Evolutionary conservation across 2,329 filamentous ascomycete species (phyloP).

Genomic region (Fonsecaea nubica): DNA sequence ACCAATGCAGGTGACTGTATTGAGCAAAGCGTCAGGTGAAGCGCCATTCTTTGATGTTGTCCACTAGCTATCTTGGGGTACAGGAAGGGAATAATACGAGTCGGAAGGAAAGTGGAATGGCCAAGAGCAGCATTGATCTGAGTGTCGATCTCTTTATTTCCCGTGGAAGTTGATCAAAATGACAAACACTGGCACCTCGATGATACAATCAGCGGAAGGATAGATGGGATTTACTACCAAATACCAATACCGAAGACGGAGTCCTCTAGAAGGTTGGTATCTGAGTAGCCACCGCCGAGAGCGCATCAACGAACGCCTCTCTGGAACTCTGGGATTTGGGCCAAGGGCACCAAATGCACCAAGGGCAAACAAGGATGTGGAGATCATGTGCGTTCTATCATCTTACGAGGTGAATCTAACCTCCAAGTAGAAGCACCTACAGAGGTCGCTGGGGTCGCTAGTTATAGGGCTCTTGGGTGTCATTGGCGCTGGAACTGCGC

Average conservation of each 20-base stretch:
- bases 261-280: background rate
- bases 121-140: background rate
- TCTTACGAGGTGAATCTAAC: background rate
- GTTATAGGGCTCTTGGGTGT: background rate
- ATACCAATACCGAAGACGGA: too few species aligned
- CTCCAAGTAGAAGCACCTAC: background rate
- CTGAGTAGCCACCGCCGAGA: background rate
- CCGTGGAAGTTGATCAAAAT: background rate
- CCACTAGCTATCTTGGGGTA: slow-evolving; percentile 12
- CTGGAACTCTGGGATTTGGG: background rate
- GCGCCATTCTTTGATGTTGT: slow-evolving; percentile 14
- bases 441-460: background rate
- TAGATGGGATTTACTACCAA: too few species aligned
- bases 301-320: background rate
- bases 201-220: background rate
- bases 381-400: background rate
- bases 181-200: background rate
- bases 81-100: background rate
- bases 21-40: slow-evolving; percentile 5
- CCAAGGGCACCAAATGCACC: background rate
- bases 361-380: background rate
- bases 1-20: slow-evolving; percentile 15
- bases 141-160: background rate
- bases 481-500: slow-evolving; percentile 16
- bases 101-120: background rate